Evolutionary conservation across 257 asterid species (phyloP), one percentile per base, ranked within the genome.

Genomic region (Fraxinus americana): DNA sequence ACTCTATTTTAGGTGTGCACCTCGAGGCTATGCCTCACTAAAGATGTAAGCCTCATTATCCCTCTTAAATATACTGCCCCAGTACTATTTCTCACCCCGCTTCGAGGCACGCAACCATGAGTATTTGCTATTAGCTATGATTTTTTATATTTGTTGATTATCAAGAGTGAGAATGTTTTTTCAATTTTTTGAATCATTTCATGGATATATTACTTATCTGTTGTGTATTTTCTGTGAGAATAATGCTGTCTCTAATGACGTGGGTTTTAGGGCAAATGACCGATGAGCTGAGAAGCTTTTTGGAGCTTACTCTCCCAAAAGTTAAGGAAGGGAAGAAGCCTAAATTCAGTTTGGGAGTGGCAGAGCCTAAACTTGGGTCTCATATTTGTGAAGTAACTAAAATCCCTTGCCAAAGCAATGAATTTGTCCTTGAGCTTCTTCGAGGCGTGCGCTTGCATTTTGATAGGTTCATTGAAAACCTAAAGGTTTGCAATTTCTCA

Each of bases 311-410:
- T 43, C 89, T 95, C 23, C 99, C 99, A 1, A 95, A 87, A 83
- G 91, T 90, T 66, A 92, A 90, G 86, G 97, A 91, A 41, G 94
- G 97, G 17, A 94, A 91, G 92, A 92, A 92, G 86, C 78, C 93
- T 38, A 91, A 91, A 84, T 92, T 86, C 88, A 93, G 86, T 68
- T 77, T 95, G 83, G 99, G 99, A 36, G 75, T 95, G 74, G 81
- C 96, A 23, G 99, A 95, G 82, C 96, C 99, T 17, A 95, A 93
- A 85, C 92, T 95, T 27, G 99, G 97, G 2, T 93, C 97, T 0
- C 96, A 95, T 75, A 88, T 95, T 68, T 80, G 43, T 19, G 99
- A 95, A 90, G 93, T 70, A 23, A 93, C 99, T 68, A 91, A 87
- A 78, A 87, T 95, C 34, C 98, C 98, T 7, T 93, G 99, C 85